Conservation (phyloP, 2,329 filamentous ascomycete genomes). For the Diaporthe eres region DNA sequence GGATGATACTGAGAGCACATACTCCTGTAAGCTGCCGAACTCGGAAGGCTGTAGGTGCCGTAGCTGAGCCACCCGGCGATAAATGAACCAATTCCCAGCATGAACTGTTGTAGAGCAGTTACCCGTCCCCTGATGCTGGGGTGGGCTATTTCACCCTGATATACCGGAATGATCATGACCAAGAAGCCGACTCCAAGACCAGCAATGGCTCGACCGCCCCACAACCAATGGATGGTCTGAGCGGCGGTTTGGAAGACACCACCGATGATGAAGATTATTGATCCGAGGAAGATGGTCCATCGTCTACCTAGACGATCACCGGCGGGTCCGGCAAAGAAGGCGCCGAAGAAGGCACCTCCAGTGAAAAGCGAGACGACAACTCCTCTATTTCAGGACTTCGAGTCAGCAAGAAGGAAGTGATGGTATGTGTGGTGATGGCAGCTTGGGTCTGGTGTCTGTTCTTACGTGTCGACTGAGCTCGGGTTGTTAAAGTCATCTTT, state of each 20-base stretch:
- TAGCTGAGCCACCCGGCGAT: conserved; percentile 82
- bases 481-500: conserved; percentile 46
- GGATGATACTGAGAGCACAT: not conserved
- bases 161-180: conserved; percentile 68
- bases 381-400: conserved; percentile 59
- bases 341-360: conserved; percentile 80
- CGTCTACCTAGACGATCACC: conserved; percentile 78
- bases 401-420: conserved; percentile 4
- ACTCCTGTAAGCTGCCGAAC: conserved; percentile 49
- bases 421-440: conserved; percentile 21
- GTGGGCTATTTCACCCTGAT: conserved; percentile 85
- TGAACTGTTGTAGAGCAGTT: conserved; percentile 84
- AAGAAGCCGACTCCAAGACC: conserved; percentile 71
- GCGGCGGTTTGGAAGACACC: conserved; percentile 82
- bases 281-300: conserved; percentile 80
- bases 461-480: conserved; percentile 55
- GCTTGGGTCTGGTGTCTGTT: conserved; percentile 16
- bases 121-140: conserved; percentile 83
- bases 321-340: conserved; percentile 72
- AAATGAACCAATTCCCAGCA: conserved; percentile 83
- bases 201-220: conserved; percentile 78
- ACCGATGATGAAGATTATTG: conserved; percentile 79
- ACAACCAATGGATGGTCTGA: conserved; percentile 70
- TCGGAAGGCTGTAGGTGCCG: conserved; percentile 58
- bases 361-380: conserved; percentile 85